These are phyloP conservation scores for Fusarium sp. DNA, from an alignment of 2,329 filamentous ascomycete genomes.

Conservation along the genomic window DNA sequence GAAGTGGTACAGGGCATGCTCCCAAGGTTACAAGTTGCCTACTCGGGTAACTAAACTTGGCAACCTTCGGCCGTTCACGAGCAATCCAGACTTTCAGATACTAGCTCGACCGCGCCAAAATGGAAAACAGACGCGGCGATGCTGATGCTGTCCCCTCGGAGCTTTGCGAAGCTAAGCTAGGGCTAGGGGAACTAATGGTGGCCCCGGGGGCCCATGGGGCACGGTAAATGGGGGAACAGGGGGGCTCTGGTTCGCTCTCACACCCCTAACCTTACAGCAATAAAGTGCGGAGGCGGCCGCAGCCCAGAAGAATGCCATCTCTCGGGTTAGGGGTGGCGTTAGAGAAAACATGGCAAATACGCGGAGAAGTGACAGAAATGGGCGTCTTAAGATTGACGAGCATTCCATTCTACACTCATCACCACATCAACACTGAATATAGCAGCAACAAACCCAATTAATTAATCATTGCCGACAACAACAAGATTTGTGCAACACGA, in stretches of 20 bases:
- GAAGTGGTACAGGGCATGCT: conserved; percentile 13
- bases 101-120: no score
- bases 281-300: conserved; percentile 31
- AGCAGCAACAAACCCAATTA: no score
- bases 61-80: conserved; percentile 36
- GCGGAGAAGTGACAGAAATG: background rate
- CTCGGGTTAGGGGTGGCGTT: conserved; percentile 5
- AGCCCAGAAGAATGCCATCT: background rate
- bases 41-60: conserved; percentile 27
- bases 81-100: background rate
- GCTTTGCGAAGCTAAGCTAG: conserved; percentile 7
- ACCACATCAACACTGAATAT: background rate
- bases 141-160: conserved; percentile 15
- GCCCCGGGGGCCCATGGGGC: conserved; percentile 41
- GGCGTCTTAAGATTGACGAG: conserved; percentile 5
- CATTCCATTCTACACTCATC: background rate
- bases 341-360: conserved; percentile 25
- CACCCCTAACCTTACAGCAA: background rate
- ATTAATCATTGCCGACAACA: background rate
- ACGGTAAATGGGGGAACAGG: conserved; percentile 34
- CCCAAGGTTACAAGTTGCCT: conserved; percentile 30
- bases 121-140: no score
- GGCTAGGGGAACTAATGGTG: conserved; percentile 8
- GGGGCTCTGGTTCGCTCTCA: conserved; percentile 1
- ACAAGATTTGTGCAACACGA: conserved; percentile 11